Percentiles rank a stretch among this genome's conserved stretches.
These are phyloP conservation scores for Calonectria naviculata DNA, from an alignment of 2,329 filamentous ascomycete species.

Conservation along the genomic window DNA sequence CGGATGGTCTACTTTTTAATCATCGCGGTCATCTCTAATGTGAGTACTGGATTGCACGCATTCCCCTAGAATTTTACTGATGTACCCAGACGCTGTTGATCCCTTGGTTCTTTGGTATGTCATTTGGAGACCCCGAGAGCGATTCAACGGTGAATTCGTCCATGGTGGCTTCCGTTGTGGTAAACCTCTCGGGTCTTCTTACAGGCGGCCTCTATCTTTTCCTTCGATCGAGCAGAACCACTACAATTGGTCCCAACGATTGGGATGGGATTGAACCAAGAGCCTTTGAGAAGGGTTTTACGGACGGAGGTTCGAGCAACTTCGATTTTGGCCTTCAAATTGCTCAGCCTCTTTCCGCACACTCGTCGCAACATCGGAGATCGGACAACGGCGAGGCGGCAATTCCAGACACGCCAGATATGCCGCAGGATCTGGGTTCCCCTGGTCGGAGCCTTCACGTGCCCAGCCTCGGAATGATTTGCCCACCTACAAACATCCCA, in stretches of 20 bases:
- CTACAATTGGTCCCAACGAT: slow-evolving; percentile 63
- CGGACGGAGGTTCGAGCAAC: slow-evolving; percentile 27
- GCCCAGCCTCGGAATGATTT: slow-evolving; percentile 33
- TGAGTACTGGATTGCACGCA: slow-evolving; percentile 49
- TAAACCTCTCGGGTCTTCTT: slow-evolving; percentile 74
- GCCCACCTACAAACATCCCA: slow-evolving; percentile 29
- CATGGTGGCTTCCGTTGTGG: slow-evolving; percentile 73
- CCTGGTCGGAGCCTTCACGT: slow-evolving; percentile 12
- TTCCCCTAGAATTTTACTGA: slow-evolving; percentile 39
- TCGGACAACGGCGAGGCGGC: neutral
- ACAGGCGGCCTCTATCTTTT: slow-evolving; percentile 75
- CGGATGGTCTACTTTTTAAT: slow-evolving; percentile 77
- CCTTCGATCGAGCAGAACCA: slow-evolving; percentile 70
- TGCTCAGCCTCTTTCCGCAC: slow-evolving; percentile 20
- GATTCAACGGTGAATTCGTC: slow-evolving; percentile 60
- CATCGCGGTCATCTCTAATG: slow-evolving; percentile 67
- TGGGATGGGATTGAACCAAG: slow-evolving; percentile 42
- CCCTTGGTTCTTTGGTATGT: slow-evolving; percentile 71
- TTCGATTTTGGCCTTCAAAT: slow-evolving; percentile 22
- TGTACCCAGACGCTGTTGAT: slow-evolving; percentile 64
- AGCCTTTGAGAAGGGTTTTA: slow-evolving; percentile 29
- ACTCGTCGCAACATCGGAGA: neutral
- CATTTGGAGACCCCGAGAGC: slow-evolving; percentile 54
- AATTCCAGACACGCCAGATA: slow-evolving; percentile 11
- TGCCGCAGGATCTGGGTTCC: neutral